phyloP scores from a whole-genome alignment of 2,329 filamentous ascomycete species.

The Aspergillus jensenii region DNA sequence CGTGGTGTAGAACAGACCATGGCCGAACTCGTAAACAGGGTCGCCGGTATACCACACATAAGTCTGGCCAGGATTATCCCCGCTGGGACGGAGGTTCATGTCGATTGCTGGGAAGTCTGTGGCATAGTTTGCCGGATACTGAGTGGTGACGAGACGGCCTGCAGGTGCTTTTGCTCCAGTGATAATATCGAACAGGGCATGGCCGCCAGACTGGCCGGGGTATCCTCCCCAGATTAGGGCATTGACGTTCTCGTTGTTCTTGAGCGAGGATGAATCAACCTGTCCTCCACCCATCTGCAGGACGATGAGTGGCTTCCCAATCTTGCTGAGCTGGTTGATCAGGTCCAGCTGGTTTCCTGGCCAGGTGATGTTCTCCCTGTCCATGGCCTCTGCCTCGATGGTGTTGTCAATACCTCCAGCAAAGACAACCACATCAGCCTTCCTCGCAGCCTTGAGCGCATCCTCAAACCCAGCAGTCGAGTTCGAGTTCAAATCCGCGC shows the following conservation, averaged over 20 bases:
- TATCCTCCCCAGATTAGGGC: conserved; percentile 47
- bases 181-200: conserved; percentile 44
- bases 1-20: conserved; percentile 46
- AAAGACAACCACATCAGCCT: conserved; percentile 40
- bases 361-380: conserved; percentile 45
- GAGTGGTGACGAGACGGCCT: conserved; percentile 41
- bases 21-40: conserved; percentile 44
- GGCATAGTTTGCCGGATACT: conserved; percentile 45
- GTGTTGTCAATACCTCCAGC: conserved; percentile 45
- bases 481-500: conserved; percentile 32
- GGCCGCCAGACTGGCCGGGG: conserved; percentile 45
- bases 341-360: conserved; percentile 44
- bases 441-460: conserved; percentile 34
- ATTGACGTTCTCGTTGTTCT: conserved; percentile 40
- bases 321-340: conserved; percentile 35
- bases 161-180: conserved; percentile 42
- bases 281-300: conserved; percentile 47
- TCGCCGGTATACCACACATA: conserved; percentile 46
- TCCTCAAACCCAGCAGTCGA: conserved; percentile 32
- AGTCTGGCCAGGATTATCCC: conserved; percentile 42
- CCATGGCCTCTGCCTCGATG: conserved; percentile 42
- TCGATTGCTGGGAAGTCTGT: conserved; percentile 41
- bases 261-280: conserved; percentile 42
- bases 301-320: conserved; percentile 42
- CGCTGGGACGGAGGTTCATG: conserved; percentile 42